Conservation (phyloP, 169 alveolate species). For the Cryptosporidium viatorum region DNA sequence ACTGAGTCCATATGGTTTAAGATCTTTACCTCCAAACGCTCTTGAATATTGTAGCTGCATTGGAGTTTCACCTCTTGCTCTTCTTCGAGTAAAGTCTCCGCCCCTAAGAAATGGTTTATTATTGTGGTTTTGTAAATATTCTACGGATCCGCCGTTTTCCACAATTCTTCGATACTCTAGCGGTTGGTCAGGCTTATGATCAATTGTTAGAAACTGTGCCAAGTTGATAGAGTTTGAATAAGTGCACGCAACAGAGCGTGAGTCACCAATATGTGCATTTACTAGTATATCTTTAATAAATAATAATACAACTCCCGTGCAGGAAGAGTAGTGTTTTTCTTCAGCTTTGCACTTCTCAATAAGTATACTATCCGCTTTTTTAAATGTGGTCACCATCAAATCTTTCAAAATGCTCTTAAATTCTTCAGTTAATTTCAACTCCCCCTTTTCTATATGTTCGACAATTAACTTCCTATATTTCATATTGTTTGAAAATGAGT, state of each 20-base stretch:
- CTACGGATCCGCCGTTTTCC: constrained; percentile 61
- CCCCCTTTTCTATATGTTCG: constrained; percentile 48
- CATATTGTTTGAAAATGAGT: not conserved
- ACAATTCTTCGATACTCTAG: constrained; percentile 79
- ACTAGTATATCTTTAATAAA: constrained; percentile 79
- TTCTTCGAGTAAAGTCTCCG: constrained; percentile 84
- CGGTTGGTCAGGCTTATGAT: constrained; percentile 85
- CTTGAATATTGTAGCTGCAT: constrained; percentile 87
- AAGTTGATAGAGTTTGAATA: constrained; percentile 22
- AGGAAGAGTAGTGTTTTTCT: constrained; percentile 83
- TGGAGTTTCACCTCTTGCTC: constrained; percentile 86
- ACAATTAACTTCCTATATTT: constrained; percentile 39
- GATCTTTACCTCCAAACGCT: constrained; percentile 86
- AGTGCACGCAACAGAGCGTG: constrained; percentile 25
- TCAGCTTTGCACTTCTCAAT: constrained; percentile 77
- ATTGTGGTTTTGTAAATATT: constrained; percentile 81
- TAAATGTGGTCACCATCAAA: constrained; percentile 76
- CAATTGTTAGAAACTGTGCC: constrained; percentile 81
- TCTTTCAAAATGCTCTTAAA: constrained; percentile 25
- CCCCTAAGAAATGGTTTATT: constrained; percentile 86
- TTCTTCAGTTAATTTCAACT: constrained; percentile 35
- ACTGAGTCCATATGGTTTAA: constrained; percentile 83
- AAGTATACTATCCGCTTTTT: constrained; percentile 80
- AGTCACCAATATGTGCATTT: constrained; percentile 84
- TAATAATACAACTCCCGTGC: constrained; percentile 84